Percentiles rank a stretch among this genome's conserved stretches.
phyloP scores from a whole-genome alignment of 2,329 filamentous ascomycete genomes.

The Phyllosticta citribraziliensis region DNA sequence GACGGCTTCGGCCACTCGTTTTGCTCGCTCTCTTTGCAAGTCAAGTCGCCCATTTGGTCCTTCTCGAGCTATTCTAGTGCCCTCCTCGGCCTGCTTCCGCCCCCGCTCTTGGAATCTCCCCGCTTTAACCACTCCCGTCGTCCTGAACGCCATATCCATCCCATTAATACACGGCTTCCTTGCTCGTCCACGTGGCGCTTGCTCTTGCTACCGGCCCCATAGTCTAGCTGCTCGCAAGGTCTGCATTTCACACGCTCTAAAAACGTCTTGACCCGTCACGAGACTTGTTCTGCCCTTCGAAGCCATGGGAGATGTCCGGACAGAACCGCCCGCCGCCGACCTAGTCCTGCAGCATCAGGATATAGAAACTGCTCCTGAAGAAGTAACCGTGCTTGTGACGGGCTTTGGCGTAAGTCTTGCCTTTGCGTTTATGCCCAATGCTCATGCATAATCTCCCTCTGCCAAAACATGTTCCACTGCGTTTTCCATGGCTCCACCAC shows the following conservation, averaged over 20 bases:
- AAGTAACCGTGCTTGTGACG: slow-evolving; percentile 36
- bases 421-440: not conserved
- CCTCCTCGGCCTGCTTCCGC: not conserved
- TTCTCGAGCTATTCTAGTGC: not conserved
- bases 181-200: not conserved
- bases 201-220: not conserved
- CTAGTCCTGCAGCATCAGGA: not conserved
- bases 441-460: not conserved
- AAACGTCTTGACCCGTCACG: not conserved
- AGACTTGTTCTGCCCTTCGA: not conserved
- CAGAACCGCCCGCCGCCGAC: not conserved
- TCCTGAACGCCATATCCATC: not conserved
- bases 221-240: not conserved
- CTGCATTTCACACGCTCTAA: not conserved
- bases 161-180: not conserved
- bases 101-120: not conserved
- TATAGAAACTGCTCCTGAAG: not conserved
- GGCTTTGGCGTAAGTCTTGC: slow-evolving; percentile 32
- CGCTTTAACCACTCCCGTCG: not conserved
- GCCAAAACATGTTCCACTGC: slow-evolving; percentile 2
- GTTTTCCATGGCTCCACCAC: not conserved
- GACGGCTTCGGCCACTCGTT: not conserved
- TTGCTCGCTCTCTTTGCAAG: not conserved
- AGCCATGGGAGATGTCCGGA: slow-evolving; percentile 7
- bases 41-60: not conserved